A percentile compares a stretch with the other conserved stretches of the same genome.
phyloP scores from a whole-genome alignment of 2,329 filamentous ascomycete genomes.

The Triangularia setosa region DNA sequence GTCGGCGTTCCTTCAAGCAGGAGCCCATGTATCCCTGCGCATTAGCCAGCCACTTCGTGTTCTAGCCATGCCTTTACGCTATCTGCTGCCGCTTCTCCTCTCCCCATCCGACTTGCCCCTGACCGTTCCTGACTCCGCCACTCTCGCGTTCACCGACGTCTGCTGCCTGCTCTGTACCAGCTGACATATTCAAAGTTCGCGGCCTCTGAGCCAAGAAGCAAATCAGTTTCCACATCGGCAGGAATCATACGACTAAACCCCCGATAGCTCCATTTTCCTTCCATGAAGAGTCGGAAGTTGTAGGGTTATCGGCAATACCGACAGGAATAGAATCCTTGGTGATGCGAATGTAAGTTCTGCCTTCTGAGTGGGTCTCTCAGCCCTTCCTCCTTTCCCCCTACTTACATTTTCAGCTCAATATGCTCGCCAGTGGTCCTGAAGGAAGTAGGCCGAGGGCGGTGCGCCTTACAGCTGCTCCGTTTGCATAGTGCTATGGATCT shows the following conservation, averaged over 20 bases:
- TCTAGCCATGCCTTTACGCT: background rate
- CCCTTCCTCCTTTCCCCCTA: slow-evolving; percentile 1
- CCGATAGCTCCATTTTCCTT: background rate
- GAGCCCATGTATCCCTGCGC: background rate
- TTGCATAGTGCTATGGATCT: no score
- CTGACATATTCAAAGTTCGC: background rate
- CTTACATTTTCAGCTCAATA: background rate
- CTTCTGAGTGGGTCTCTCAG: background rate
- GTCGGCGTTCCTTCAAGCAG: background rate
- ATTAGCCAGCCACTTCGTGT: background rate
- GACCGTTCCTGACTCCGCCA: background rate
- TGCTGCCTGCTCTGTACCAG: background rate
- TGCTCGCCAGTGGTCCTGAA: background rate
- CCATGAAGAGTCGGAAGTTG: background rate
- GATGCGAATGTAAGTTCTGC: background rate
- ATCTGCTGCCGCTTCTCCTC: no score
- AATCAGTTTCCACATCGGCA: background rate
- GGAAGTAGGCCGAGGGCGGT: no score
- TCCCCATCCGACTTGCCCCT: background rate
- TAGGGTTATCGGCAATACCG: background rate
- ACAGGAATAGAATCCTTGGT: background rate
- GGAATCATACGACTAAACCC: background rate
- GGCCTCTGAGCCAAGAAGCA: background rate
- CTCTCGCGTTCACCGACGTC: background rate
- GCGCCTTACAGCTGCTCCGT: no score